phyloP scores from a whole-genome alignment of 179 eudicot species.

The Beta lomatogona region DNA sequence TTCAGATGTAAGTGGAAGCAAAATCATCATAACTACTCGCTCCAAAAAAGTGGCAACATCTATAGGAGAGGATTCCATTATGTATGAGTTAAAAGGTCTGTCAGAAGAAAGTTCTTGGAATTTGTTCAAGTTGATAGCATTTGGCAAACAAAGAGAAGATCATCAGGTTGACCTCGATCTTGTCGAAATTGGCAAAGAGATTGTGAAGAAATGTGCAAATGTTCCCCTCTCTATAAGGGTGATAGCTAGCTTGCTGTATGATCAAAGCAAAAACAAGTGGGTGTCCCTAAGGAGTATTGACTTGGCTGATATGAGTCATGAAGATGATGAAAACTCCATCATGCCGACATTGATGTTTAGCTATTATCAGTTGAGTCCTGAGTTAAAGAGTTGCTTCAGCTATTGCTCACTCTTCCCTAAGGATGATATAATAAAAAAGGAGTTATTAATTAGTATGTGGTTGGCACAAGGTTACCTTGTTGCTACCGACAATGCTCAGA shows the following conservation, averaged over 20 bases:
- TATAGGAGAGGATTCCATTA: background rate
- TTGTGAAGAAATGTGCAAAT: conserved; percentile 6
- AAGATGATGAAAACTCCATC: background rate
- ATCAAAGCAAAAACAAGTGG: background rate
- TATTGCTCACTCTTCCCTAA: background rate
- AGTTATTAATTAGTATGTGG: conserved; percentile 3
- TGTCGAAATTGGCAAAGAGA: background rate
- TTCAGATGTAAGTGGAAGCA: conserved; percentile 8
- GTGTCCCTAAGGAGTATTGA: background rate
- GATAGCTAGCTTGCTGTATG: background rate
- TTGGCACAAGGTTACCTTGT: conserved; percentile 24
- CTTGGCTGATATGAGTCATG: background rate
- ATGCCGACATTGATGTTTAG: conserved; percentile 10
- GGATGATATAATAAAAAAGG: background rate
- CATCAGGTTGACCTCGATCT: background rate
- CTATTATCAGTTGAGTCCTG: background rate
- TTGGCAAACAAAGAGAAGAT: background rate
- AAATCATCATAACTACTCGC: conserved; percentile 5
- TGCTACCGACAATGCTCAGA: background rate
- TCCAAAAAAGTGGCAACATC: background rate
- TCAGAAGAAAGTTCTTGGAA: background rate
- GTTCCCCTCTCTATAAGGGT: conserved; percentile 6
- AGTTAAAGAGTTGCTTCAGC: conserved; percentile 2
- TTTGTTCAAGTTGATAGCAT: background rate
- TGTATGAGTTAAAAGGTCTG: background rate